phyloP scores from a whole-genome alignment of 345 rosid species.

The Citrus sp. region DNA sequence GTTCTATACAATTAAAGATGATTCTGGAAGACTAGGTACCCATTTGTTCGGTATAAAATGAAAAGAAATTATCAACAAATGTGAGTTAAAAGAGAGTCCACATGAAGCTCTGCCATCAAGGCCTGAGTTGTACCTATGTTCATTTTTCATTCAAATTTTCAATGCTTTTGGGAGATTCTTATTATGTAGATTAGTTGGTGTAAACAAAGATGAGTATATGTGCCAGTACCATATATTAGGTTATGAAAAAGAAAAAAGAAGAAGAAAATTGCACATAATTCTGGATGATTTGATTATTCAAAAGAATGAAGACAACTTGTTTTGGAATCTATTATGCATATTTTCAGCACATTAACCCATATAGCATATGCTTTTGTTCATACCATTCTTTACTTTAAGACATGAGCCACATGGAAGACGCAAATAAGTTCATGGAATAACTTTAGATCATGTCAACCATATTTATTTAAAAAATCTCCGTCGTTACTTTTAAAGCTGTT shows the following conservation, averaged over 20 bases:
- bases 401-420: background rate
- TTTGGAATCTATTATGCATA: background rate
- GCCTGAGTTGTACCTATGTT: background rate
- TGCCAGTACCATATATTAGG: background rate
- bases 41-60: background rate
- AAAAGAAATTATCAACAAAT: background rate
- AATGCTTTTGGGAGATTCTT: background rate
- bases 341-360: background rate
- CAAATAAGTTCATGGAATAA: background rate
- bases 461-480: too few species aligned
- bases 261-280: too few species aligned
- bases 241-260: too few species aligned
- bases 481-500: too few species aligned
- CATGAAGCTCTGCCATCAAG: background rate
- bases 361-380: background rate
- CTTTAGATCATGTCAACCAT: too few species aligned
- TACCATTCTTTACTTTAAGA: background rate
- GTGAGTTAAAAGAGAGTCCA: background rate
- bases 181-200: background rate
- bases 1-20: background rate
- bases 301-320: too few species aligned
- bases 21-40: background rate
- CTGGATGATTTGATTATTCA: too few species aligned
- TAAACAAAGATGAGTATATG: background rate
- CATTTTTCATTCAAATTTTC: background rate